Conservation (phyloP, 306 rosid genomes). For the Rosa lucieae region DNA sequence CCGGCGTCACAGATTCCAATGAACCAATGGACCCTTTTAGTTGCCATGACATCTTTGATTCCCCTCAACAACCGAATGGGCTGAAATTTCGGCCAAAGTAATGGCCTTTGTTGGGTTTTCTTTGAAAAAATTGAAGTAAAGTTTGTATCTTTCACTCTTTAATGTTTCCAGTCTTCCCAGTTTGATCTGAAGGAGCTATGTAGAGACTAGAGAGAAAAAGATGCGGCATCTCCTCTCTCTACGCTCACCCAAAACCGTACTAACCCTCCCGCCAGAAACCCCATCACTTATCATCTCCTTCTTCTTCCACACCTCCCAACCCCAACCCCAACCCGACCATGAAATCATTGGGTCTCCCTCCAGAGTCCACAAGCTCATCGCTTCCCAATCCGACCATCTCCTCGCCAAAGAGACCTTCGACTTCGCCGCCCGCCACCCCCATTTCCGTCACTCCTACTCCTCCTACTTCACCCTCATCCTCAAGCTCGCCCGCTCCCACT, state of each 20-base stretch:
- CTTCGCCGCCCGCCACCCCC: conserved; percentile 55
- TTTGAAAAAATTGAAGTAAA: no score
- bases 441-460: conserved; percentile 66
- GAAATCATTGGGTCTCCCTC: conserved; percentile 50
- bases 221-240: not conserved
- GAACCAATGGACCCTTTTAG: no score
- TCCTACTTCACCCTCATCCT: conserved; percentile 62
- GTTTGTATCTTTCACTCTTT: no score
- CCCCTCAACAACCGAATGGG: no score
- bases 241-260: conserved; percentile 20
- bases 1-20: no score
- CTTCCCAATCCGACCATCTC: conserved; percentile 75
- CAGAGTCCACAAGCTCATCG: conserved; percentile 77
- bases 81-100: no score
- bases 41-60: no score
- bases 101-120: no score
- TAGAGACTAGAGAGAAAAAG: no score
- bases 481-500: conserved; percentile 55
- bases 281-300: conserved; percentile 7
- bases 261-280: not conserved
- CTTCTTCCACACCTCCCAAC: conserved; percentile 16
- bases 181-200: no score
- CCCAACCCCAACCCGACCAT: not conserved
- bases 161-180: no score
- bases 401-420: conserved; percentile 81